Evolutionary conservation across 495 filamentous ascomycete species (phyloP).

Genomic region (Hypomontagnella monticulosa): DNA sequence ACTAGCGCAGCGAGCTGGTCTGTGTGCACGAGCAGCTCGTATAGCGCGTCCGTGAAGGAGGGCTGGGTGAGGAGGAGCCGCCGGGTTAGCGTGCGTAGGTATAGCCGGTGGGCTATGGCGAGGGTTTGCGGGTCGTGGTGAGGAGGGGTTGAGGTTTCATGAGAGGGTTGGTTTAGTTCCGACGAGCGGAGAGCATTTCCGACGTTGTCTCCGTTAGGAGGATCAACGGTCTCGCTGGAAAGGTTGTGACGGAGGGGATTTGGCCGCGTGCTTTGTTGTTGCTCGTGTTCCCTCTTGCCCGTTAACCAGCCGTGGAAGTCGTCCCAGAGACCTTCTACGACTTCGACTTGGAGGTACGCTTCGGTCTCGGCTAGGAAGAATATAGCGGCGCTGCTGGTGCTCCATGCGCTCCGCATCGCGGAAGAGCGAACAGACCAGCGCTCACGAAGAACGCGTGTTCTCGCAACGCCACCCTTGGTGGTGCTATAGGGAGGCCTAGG

Average conservation of each 20-base stretch:
- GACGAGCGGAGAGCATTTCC: background rate
- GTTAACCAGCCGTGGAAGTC: constrained; percentile 66
- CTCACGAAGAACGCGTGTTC: constrained; percentile 64
- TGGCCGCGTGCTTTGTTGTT: constrained; percentile 19
- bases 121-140: constrained; percentile 83
- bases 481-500: constrained; percentile 70
- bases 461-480: constrained; percentile 63
- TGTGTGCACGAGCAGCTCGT: constrained; percentile 72
- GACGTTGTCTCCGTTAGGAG: constrained; percentile 2
- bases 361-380: constrained; percentile 89
- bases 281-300: constrained; percentile 40
- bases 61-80: constrained; percentile 76
- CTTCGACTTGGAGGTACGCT: constrained; percentile 88
- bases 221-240: background rate
- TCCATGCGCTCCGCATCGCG: constrained; percentile 84
- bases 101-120: constrained; percentile 77
- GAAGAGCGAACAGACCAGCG: constrained; percentile 66
- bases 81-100: constrained; percentile 71
- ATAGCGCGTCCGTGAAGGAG: constrained; percentile 74
- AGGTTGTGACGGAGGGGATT: constrained; percentile 2
- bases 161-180: constrained; percentile 9
- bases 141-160: constrained; percentile 11
- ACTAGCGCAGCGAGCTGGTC: constrained; percentile 82
- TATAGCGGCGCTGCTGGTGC: constrained; percentile 79
- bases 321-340: constrained; percentile 80